phyloP scores from a whole-genome alignment of 768 basidiomycete species.

The Lentinus tigrinus region DNA sequence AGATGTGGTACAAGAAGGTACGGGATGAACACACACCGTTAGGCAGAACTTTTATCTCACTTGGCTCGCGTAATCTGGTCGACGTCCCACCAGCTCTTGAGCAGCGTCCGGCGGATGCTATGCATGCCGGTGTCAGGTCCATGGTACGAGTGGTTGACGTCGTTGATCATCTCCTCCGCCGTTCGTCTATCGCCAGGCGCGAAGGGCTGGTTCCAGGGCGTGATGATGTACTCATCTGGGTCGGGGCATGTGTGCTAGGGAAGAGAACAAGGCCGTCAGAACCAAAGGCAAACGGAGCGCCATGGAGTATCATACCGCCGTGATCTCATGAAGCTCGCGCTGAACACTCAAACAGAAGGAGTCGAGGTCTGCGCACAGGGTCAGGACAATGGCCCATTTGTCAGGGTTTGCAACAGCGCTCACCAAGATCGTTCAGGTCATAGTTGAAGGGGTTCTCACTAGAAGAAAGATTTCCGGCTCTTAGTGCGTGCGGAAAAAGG shows the following conservation, averaged over 20 bases:
- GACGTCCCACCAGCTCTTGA: constrained; percentile 35
- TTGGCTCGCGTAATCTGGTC: constrained; percentile 24
- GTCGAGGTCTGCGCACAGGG: constrained; percentile 50
- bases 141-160: constrained; percentile 38
- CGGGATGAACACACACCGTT: neutral
- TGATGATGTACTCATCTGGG: constrained; percentile 54
- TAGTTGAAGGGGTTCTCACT: constrained; percentile 72
- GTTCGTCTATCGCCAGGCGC: constrained; percentile 59
- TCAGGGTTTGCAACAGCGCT: constrained; percentile 12
- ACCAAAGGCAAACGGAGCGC: neutral
- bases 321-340: constrained; percentile 70
- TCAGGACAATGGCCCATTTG: neutral
- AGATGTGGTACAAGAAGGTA: neutral
- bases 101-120: constrained; percentile 31
- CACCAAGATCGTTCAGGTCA: constrained; percentile 64
- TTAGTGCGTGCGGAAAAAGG: neutral
- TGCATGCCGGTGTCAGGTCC: constrained; percentile 26
- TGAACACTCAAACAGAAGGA: constrained; percentile 66
- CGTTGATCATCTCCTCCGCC: constrained; percentile 50
- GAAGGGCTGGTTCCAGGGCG: constrained; percentile 65
- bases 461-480: neutral
- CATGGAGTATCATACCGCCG: constrained; percentile 46
- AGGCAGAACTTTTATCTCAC: neutral
- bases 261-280: no score
- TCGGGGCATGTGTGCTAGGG: constrained; percentile 51